These are phyloP conservation scores for Rutstroemia sydowiana DNA, from an alignment of 2,329 filamentous ascomycete species.

Conservation along the genomic window DNA sequence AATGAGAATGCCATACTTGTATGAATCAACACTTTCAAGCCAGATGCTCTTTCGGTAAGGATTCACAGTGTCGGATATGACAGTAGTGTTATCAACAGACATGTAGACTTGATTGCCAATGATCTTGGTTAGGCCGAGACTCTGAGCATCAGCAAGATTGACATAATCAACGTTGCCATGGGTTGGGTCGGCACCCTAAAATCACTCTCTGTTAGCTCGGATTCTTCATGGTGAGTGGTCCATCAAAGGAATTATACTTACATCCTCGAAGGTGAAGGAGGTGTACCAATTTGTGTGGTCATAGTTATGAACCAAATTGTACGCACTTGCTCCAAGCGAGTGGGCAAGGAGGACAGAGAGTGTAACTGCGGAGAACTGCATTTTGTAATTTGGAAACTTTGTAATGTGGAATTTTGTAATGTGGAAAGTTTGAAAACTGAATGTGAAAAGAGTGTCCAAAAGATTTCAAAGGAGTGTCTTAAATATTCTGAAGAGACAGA, in stretches of 20 bases:
- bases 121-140: conserved; percentile 49
- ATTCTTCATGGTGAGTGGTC: too few species aligned
- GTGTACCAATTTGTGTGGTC: conserved; percentile 20
- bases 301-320: conserved; percentile 16
- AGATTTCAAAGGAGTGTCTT: too few species aligned
- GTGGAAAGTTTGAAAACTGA: not conserved
- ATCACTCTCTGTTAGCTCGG: not conserved
- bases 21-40: conserved; percentile 55
- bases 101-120: conserved; percentile 52
- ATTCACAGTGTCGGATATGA: conserved; percentile 27
- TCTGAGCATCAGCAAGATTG: conserved; percentile 40
- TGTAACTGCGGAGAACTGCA: not conserved
- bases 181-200: conserved; percentile 19
- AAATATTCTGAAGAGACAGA: too few species aligned
- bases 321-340: conserved; percentile 1
- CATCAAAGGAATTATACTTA: not conserved
- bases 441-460: not conserved
- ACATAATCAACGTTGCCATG: conserved; percentile 31
- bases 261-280: conserved; percentile 16
- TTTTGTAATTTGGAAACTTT: not conserved
- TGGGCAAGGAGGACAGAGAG: not conserved
- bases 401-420: not conserved
- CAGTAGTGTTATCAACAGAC: conserved; percentile 19
- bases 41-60: conserved; percentile 52
- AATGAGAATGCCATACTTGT: conserved; percentile 60